A percentile compares a stretch with the other conserved stretches of the same genome.
These are phyloP conservation scores for Lavandula angustifolia DNA, from an alignment of 257 asterid genomes.

Conservation along the genomic window DNA sequence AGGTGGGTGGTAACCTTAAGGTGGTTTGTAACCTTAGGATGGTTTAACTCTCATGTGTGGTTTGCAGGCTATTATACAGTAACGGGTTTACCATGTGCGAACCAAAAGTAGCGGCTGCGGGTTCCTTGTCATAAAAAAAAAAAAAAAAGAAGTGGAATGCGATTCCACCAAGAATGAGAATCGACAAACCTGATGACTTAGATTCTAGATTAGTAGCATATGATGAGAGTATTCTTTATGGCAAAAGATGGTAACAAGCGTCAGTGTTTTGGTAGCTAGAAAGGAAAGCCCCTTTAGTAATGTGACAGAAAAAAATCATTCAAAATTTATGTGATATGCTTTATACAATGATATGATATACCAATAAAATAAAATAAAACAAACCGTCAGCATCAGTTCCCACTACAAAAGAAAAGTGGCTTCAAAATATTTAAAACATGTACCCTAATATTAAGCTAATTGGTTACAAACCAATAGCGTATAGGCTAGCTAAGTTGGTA, in stretches of 20 bases:
- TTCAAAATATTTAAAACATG: slow-evolving; percentile 11
- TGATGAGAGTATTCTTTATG: slow-evolving; percentile 36
- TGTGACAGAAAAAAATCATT: slow-evolving; percentile 3
- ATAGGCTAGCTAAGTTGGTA: too few relatives aligned
- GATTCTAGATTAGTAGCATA: slow-evolving; percentile 33
- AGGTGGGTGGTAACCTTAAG: too few relatives aligned
- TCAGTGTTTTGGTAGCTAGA: slow-evolving; percentile 31
- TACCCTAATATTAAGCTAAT: too few relatives aligned
- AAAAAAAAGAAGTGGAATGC: slow-evolving; percentile 39
- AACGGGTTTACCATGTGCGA: too few relatives aligned
- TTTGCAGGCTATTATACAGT: too few relatives aligned
- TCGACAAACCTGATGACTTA: slow-evolving; percentile 34
- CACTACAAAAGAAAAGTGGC: not conserved
- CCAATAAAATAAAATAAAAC: not conserved
- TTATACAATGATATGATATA: slow-evolving; percentile 18
- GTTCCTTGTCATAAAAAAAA: too few relatives aligned
- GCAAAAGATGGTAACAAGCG: slow-evolving; percentile 29
- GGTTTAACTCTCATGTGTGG: too few relatives aligned
- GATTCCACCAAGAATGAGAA: slow-evolving; percentile 40
- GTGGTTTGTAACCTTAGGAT: too few relatives aligned
- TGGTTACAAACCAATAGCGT: too few relatives aligned
- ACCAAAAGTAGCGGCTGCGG: too few relatives aligned
- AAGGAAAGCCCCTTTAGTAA: slow-evolving; percentile 30
- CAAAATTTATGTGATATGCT: slow-evolving; percentile 12
- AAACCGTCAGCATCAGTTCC: slow-evolving; percentile 26